These are phyloP conservation scores for Cyamopsis tetragonoloba DNA, from an alignment of 306 rosid genomes.

Conservation along the genomic window DNA sequence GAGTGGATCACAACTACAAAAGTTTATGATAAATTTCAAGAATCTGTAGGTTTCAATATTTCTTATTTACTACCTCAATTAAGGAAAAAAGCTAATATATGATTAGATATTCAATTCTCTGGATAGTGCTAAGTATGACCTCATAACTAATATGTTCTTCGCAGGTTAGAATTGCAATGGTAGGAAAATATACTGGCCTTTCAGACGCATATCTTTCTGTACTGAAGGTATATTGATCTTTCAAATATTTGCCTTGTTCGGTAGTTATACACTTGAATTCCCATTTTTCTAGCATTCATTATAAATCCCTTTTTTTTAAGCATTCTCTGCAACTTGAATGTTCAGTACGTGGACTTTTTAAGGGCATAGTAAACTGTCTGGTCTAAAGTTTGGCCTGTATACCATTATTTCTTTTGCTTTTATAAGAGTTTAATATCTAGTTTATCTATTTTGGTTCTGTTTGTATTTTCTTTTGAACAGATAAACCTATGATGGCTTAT, in stretches of 20 bases:
- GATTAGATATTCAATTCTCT: not conserved
- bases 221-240: slow-evolving; percentile 45
- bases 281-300: no score
- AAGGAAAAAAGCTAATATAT: not conserved
- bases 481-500: not conserved
- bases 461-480: slow-evolving; percentile 12
- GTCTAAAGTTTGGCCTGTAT: not conserved
- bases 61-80: not conserved
- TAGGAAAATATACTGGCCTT: slow-evolving; percentile 87
- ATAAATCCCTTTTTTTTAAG: not conserved
- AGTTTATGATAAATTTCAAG: slow-evolving; percentile 43
- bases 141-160: slow-evolving; percentile 14
- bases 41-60: slow-evolving; percentile 42
- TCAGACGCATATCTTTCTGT: slow-evolving; percentile 94
- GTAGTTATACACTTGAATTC: not conserved
- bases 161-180: slow-evolving; percentile 91
- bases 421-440: not conserved
- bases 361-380: not conserved
- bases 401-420: not conserved
- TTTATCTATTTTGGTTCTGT: not conserved
- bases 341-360: slow-evolving; percentile 1
- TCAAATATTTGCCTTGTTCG: not conserved
- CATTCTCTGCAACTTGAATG: not conserved
- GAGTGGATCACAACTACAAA: slow-evolving; percentile 67
- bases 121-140: not conserved